phyloP scores from a whole-genome alignment of 768 basidiomycete species.

The Suillus discolor region DNA sequence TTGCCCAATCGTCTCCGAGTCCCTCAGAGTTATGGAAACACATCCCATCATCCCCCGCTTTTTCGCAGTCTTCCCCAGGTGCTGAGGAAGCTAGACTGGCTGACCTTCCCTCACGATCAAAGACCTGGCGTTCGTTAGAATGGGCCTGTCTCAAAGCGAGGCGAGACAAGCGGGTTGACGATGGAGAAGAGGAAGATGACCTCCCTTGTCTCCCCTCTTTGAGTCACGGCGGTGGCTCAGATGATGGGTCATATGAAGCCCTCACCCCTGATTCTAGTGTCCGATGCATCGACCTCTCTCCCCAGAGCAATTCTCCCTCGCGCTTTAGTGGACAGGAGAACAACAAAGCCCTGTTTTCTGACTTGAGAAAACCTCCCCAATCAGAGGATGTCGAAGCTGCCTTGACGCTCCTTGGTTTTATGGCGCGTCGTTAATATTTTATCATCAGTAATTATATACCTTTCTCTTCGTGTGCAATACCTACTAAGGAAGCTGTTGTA shows the following conservation, averaged over 20 bases:
- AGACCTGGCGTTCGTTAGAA: constrained; percentile 60
- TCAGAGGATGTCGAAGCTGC: constrained; percentile 39
- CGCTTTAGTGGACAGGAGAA: background rate
- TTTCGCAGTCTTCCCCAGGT: constrained; percentile 22
- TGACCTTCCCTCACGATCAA: constrained; percentile 33
- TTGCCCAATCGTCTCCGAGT: constrained; percentile 9
- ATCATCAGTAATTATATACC: background rate
- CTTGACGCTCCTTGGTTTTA: constrained; percentile 38
- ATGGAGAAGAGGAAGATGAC: constrained; percentile 19
- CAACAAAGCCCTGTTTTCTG: constrained; percentile 8
- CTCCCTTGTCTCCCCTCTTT: constrained; percentile 13
- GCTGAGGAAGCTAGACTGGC: constrained; percentile 29
- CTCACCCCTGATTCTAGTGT: constrained; percentile 19
- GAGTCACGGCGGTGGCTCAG: constrained; percentile 10
- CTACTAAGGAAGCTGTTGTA: constrained; percentile 14
- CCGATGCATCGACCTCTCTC: constrained; percentile 10
- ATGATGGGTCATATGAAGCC: constrained; percentile 18
- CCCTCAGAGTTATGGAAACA: constrained; percentile 31
- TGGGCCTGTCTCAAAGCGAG: constrained; percentile 68
- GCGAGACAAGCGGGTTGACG: constrained; percentile 27
- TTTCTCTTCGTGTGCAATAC: constrained; percentile 2
- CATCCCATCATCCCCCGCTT: constrained; percentile 30
- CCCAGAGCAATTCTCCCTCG: constrained; percentile 6
- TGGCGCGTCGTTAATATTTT: constrained; percentile 18
- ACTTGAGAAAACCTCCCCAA: constrained; percentile 16